Base-by-base conservation (phyloP, 805 yeast species). In the Suhomyces sp. region DNA sequence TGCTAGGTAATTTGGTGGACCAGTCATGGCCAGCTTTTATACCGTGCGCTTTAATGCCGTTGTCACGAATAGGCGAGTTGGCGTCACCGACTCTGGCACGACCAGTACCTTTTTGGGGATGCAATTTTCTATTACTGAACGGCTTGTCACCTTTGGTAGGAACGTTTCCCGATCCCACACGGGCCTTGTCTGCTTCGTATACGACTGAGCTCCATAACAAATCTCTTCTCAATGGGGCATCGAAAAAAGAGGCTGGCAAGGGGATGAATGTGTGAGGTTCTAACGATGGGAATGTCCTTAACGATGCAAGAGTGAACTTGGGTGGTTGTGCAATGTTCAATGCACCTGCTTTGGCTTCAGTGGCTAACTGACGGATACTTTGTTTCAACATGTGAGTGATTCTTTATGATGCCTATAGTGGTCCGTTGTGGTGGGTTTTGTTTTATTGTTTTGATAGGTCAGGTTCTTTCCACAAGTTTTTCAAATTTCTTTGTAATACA, bases 1-100 rank as follows among this genome's bases (percentile, higher is more conserved):
- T 85, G 35, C 67, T 66, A 22, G 96, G 96, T 60, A 94, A 77
- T 9, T 79, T 83, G 2, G 97, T 87, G 27, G 91, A 80, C 80
- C 86, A 85, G 68, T 93, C 96, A 64, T 88, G 90, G 47, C 97
- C 96, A 3, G 97, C 97, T 51, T 81, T 83, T 67, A 94, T 86
- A 13, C 94, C 97, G 63, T 87, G 83, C 0, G 98, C 97, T 61
- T 86, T 79, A 50, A 93, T 91, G 68, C 97, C 97, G 64, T 88
- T 90, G 64, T 83, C 85, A 74, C 97, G 85, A 45, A 86, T 87
- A 48, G 99, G 99, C 23, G 97, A 90, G 64, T 92, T 93, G 54
- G 88, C 91, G 72, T 92, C 97, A 76, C 99, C 99, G 51, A 84
- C 87, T 78, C 99, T 86, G 50, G 99, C 99, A 56, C 82, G 80